phyloP scores from a whole-genome alignment of 164 flowering plant species.

The Liquidambar formosana region DNA sequence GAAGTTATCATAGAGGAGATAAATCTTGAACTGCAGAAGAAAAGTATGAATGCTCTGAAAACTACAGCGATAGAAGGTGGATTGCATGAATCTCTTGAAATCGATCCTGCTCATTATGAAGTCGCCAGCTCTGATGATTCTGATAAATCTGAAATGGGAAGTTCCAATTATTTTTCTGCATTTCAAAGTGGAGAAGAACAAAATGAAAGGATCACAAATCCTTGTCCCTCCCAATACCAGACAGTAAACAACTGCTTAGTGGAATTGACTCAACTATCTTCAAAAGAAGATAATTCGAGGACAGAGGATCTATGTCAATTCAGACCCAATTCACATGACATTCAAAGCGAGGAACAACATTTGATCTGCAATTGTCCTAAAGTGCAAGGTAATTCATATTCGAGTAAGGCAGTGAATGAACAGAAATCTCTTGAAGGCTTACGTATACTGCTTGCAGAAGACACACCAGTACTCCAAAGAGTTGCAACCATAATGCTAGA shows the following conservation, averaged over 20 bases:
- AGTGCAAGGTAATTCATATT: conserved; percentile 22
- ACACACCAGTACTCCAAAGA: conserved; percentile 86
- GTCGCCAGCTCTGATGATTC: conserved; percentile 66
- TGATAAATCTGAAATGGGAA: conserved; percentile 41
- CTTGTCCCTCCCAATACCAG: conserved; percentile 21
- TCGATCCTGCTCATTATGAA: conserved; percentile 53
- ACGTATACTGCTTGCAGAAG: conserved; percentile 88
- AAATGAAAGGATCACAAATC: conserved; percentile 16
- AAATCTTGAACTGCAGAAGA: conserved; percentile 35
- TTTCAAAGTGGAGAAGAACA: conserved; percentile 23
- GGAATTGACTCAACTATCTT: conserved; percentile 27
- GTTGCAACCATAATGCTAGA: conserved; percentile 95
- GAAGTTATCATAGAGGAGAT: conserved; percentile 61
- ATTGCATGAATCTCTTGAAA: conserved; percentile 67
- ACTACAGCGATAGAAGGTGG: conserved; percentile 28
- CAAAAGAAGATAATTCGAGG: conserved; percentile 22
- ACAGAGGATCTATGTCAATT: conserved; percentile 13
- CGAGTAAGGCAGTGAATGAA: conserved; percentile 23
- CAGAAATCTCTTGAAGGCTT: conserved; percentile 70
- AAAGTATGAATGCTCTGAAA: conserved; percentile 23
- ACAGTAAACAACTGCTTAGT: conserved; percentile 30
- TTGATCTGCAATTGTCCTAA: conserved; percentile 12
- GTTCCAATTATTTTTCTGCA: conserved; percentile 14
- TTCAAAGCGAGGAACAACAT: conserved; percentile 19
- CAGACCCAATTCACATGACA: conserved; percentile 3